phyloP scores from a whole-genome alignment of 148 eudicot species.

The Fagopyrum esculentum region DNA sequence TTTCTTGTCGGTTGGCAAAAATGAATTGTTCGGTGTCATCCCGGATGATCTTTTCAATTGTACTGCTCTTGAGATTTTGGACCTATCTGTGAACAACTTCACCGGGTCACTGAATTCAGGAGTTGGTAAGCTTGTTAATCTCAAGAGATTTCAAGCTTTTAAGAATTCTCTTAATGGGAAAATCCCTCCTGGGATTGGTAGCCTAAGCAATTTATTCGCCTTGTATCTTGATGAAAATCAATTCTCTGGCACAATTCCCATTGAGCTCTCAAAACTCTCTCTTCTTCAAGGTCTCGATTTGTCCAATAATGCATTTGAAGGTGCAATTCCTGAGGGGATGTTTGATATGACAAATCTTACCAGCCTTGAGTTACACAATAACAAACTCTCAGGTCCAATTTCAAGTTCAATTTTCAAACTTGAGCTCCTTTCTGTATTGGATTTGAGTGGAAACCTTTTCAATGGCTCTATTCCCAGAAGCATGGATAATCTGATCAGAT shows the following conservation, averaged over 20 bases:
- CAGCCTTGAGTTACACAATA: conserved; percentile 38
- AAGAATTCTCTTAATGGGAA: conserved; percentile 45
- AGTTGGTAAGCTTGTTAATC: conserved; percentile 46
- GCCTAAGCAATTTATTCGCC: conserved; percentile 32
- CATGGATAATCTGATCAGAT: conserved; percentile 35
- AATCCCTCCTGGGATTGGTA: conserved; percentile 65
- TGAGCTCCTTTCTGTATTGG: conserved; percentile 46
- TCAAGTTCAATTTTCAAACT: conserved; percentile 46
- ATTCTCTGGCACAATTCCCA: conserved; percentile 63
- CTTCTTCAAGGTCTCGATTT: conserved; percentile 62
- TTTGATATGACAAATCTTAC: conserved; percentile 47
- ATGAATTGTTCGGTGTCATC: conserved; percentile 50
- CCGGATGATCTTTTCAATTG: conserved; percentile 78
- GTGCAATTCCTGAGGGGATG: conserved; percentile 49
- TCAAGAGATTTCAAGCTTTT: conserved; percentile 30
- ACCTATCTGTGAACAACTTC: conserved; percentile 39
- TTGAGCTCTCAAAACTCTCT: conserved; percentile 46
- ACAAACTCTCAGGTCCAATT: conserved; percentile 48
- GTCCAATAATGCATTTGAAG: conserved; percentile 46
- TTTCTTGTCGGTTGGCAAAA: conserved; percentile 38
- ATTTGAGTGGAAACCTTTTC: conserved; percentile 63
- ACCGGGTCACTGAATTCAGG: conserved; percentile 42
- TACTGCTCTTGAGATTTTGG: conserved; percentile 33
- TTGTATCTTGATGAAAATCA: conserved; percentile 36
- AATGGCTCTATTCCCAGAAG: conserved; percentile 47